Percentiles rank a stretch among this genome's conserved stretches.
Conservation (phyloP, 179 eudicot genomes). For the Sideroxylon spinosum region DNA sequence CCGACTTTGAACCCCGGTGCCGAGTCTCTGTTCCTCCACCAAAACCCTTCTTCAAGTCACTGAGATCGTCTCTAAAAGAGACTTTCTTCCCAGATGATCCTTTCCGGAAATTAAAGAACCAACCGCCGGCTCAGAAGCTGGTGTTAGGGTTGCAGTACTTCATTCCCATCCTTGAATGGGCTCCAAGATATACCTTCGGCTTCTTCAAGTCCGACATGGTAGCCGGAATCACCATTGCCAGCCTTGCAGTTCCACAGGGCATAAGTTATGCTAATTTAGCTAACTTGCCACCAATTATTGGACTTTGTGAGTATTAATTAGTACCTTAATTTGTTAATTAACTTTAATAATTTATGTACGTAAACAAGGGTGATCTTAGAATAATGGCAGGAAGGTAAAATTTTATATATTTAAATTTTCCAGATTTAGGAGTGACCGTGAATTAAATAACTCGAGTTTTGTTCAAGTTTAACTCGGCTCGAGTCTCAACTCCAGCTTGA, state of each 20-base stretch:
- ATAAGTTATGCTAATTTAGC: slow-evolving; percentile 67
- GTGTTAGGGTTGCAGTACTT: slow-evolving; percentile 40
- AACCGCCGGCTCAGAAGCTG: slow-evolving; percentile 17
- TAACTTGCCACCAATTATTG: slow-evolving; percentile 49
- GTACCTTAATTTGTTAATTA: too few relatives aligned
- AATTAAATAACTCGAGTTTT: too few relatives aligned
- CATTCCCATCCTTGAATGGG: slow-evolving; percentile 59
- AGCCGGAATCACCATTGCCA: slow-evolving; percentile 63
- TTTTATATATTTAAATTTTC: too few relatives aligned
- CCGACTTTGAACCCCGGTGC: slow-evolving; percentile 11
- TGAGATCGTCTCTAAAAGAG: slow-evolving; percentile 31
- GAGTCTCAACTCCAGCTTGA: too few relatives aligned
- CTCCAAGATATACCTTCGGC: slow-evolving; percentile 39
- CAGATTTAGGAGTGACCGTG: too few relatives aligned
- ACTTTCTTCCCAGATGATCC: slow-evolving; percentile 59
- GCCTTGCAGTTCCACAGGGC: slow-evolving; percentile 69
- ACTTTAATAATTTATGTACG: too few relatives aligned
- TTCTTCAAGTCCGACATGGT: slow-evolving; percentile 48
- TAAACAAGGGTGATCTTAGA: too few relatives aligned
- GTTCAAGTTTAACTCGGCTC: too few relatives aligned
- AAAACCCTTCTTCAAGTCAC: neutral
- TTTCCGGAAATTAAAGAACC: slow-evolving; percentile 29
- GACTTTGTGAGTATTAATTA: slow-evolving; percentile 32
- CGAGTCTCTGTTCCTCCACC: neutral
- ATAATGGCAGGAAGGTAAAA: too few relatives aligned